These are phyloP conservation scores for Dictyostelium purpureum DNA, from an alignment of 78 protist species.

Conservation along the genomic window DNA sequence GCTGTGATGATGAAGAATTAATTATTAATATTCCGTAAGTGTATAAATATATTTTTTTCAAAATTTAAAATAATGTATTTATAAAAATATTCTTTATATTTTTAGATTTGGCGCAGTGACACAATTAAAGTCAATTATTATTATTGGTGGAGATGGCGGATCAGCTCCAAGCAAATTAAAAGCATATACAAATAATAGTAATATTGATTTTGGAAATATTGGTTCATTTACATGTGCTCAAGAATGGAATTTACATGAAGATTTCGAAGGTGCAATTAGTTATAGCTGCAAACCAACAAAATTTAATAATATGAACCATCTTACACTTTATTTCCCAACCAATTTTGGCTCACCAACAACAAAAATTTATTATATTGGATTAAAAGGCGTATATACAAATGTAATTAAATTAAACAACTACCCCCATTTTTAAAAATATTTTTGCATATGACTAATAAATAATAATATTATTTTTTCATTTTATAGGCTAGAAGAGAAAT, in stretches of 20 bases:
- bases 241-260: constrained; percentile 80
- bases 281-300: constrained; percentile 63
- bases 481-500: constrained; percentile 55
- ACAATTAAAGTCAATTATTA: constrained; percentile 66
- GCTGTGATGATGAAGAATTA: constrained; percentile 72
- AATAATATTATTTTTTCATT: neutral
- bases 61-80: neutral
- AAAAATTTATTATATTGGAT: constrained; percentile 59
- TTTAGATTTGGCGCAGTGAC: constrained; percentile 53
- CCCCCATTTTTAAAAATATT: neutral
- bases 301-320: constrained; percentile 48
- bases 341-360: constrained; percentile 73
- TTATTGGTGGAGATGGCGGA: constrained; percentile 75
- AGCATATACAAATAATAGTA: constrained; percentile 59
- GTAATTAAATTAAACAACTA: neutral
- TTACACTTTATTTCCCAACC: constrained; percentile 64
- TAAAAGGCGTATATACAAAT: constrained; percentile 73
- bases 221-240: constrained; percentile 28
- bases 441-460: neutral
- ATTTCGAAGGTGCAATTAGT: constrained; percentile 52
- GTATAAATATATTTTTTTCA: neutral
- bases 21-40: constrained; percentile 80
- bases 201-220: constrained; percentile 74
- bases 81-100: neutral
- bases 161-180: constrained; percentile 71